Conservation (phyloP, 2,329 filamentous ascomycete genomes). For the Beauveria sp. region DNA sequence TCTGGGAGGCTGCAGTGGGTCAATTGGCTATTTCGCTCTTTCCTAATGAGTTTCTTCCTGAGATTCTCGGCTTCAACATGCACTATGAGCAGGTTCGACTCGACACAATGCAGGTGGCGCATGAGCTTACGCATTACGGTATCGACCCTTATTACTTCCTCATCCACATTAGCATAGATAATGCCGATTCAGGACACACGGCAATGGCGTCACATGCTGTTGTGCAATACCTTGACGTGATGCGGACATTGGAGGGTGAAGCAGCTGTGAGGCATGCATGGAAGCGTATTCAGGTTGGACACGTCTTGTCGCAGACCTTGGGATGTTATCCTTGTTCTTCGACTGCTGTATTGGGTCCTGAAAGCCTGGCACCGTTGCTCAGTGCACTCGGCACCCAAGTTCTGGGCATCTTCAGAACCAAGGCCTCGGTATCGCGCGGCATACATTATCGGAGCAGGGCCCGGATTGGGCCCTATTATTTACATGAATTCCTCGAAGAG, state of each 20-base stretch:
- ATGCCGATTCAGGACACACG: constrained; percentile 38
- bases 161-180: constrained; percentile 42
- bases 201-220: constrained; percentile 35
- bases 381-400: background rate
- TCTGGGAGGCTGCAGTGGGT: constrained; percentile 35
- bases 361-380: background rate
- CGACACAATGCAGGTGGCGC: constrained; percentile 16
- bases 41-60: constrained; percentile 38
- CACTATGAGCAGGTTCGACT: constrained; percentile 35
- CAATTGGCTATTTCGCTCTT: constrained; percentile 39
- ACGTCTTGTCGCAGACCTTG: constrained; percentile 18
- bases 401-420: background rate
- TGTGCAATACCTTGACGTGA: constrained; percentile 25
- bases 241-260: background rate
- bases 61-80: constrained; percentile 42
- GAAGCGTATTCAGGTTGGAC: constrained; percentile 35
- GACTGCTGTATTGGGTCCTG: background rate
- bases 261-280: constrained; percentile 25
- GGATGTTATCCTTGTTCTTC: background rate
- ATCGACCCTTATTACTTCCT: constrained; percentile 39
- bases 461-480: background rate
- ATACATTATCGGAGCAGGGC: background rate
- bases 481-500: background rate
- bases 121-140: constrained; percentile 34
- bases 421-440: background rate